phyloP scores from a whole-genome alignment of 768 basidiomycete species.

The Dioszegia aurantiaca region DNA sequence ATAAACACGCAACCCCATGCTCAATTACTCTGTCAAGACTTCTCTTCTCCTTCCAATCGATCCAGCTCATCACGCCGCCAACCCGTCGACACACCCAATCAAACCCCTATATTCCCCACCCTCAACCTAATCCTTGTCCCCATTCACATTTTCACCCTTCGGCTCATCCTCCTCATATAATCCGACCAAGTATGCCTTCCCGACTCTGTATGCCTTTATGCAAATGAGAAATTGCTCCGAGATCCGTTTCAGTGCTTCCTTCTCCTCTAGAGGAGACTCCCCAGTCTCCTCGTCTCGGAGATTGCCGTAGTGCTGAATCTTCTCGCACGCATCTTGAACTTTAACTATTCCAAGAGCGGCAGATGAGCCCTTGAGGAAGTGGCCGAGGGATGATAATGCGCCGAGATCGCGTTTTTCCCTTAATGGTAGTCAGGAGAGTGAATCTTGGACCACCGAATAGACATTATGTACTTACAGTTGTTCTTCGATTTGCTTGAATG shows the following conservation, averaged over 20 bases:
- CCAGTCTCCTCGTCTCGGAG: slow-evolving; percentile 59
- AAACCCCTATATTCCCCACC: not conserved
- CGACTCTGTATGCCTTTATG: slow-evolving; percentile 66
- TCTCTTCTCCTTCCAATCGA: not conserved
- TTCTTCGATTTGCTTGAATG: slow-evolving; percentile 73
- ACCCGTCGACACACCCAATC: not conserved
- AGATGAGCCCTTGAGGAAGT: slow-evolving; percentile 96
- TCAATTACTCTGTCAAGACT: not conserved
- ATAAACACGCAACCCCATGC: not conserved
- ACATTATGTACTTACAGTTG: slow-evolving; percentile 80
- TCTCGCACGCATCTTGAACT: slow-evolving; percentile 81
- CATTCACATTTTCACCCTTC: not conserved
- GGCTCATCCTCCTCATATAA: slow-evolving; percentile 54
- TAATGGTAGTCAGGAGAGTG: not conserved
- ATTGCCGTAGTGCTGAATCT: slow-evolving; percentile 83
- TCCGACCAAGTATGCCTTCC: slow-evolving; percentile 66
- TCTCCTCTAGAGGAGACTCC: slow-evolving; percentile 30
- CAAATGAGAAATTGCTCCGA: slow-evolving; percentile 60
- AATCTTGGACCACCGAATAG: too few species aligned
- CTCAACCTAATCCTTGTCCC: not conserved
- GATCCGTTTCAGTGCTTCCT: slow-evolving; percentile 58
- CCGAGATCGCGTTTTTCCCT: slow-evolving; percentile 7
- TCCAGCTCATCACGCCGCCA: not conserved
- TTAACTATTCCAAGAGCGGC: slow-evolving; percentile 81
- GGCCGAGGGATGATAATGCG: slow-evolving; percentile 71